These are phyloP conservation scores for Vanrija sp. DNA, from an alignment of 1,284 basidiomycete genomes.

Conservation along the genomic window DNA sequence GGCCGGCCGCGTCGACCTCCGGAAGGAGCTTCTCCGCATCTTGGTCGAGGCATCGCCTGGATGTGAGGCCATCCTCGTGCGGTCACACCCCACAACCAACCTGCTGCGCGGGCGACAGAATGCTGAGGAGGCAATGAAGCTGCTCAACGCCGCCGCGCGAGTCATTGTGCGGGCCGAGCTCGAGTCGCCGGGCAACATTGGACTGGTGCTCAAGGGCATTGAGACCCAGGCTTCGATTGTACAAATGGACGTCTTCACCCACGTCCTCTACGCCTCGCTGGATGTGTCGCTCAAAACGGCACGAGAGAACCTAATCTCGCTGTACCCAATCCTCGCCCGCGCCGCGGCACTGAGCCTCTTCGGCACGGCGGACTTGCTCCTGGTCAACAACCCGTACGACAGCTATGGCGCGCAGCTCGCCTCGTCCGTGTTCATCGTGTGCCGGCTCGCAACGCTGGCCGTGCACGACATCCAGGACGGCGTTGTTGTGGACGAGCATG, in stretches of 20 bases:
- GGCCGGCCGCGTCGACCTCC: neutral
- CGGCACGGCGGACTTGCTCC: conserved; percentile 30
- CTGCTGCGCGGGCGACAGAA: conserved; percentile 2
- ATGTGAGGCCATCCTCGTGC: conserved; percentile 25
- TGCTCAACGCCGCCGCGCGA: conserved; percentile 18
- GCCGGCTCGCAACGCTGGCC: conserved; percentile 27
- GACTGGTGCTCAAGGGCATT: conserved; percentile 12
- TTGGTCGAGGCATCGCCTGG: conserved; percentile 23
- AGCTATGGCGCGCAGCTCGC: conserved; percentile 32
- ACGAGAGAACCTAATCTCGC: conserved; percentile 17
- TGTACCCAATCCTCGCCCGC: conserved; percentile 36
- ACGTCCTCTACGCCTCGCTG: conserved; percentile 29
- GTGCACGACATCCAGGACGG: conserved; percentile 4
- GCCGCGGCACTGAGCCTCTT: conserved; percentile 27
- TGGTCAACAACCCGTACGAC: conserved; percentile 19
- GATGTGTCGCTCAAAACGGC: conserved; percentile 11
- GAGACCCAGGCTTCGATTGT: conserved; percentile 16
- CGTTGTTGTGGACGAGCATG: neutral
- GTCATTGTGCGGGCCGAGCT: conserved; percentile 29
- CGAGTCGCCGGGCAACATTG: conserved; percentile 17
- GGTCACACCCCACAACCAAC: conserved; percentile 20
- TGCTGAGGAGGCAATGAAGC: conserved; percentile 13
- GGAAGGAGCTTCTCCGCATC: neutral
- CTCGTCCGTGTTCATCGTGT: conserved; percentile 25
- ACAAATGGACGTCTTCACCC: conserved; percentile 29